A percentile compares a stretch with the other conserved stretches of the same genome.
Evolutionary conservation across 495 filamentous ascomycete genomes (phyloP).

Genomic region (Hypoxylon lienhwacheense): DNA sequence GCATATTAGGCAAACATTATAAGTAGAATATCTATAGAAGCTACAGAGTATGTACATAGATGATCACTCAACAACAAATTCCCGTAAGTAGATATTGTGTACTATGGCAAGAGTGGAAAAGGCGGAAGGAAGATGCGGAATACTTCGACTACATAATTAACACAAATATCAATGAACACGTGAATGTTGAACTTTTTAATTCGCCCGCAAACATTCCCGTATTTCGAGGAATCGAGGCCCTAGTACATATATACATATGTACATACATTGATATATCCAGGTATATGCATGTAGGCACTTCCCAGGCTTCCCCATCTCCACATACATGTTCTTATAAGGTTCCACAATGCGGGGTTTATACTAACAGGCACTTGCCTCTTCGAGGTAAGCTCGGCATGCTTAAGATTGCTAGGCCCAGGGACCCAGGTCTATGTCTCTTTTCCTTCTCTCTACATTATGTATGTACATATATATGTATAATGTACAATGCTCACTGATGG

Average conservation of each 20-base stretch:
- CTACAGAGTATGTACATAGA: no score
- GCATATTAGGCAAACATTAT: no score
- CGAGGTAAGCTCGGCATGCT: background rate
- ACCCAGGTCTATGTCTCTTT: no score
- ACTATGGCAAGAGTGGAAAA: conserved; percentile 1
- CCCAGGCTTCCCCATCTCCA: no score
- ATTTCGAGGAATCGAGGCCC: conserved; percentile 24
- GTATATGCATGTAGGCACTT: no score
- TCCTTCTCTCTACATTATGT: no score
- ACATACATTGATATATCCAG: no score
- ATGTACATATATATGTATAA: no score
- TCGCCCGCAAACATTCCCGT: conserved; percentile 4
- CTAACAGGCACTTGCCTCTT: conserved; percentile 2
- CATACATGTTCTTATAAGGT: conserved; percentile 16
- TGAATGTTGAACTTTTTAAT: conserved; percentile 21
- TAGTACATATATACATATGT: background rate
- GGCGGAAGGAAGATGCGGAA: background rate
- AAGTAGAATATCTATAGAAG: no score
- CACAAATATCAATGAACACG: conserved; percentile 1
- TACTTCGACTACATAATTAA: conserved; percentile 2
- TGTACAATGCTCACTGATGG: no score
- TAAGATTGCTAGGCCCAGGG: background rate
- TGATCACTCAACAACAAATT: no score
- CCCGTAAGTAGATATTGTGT: background rate
- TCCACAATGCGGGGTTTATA: conserved; percentile 28